phyloP scores from a whole-genome alignment of 768 basidiomycete species.

The Boletales sp. region DNA sequence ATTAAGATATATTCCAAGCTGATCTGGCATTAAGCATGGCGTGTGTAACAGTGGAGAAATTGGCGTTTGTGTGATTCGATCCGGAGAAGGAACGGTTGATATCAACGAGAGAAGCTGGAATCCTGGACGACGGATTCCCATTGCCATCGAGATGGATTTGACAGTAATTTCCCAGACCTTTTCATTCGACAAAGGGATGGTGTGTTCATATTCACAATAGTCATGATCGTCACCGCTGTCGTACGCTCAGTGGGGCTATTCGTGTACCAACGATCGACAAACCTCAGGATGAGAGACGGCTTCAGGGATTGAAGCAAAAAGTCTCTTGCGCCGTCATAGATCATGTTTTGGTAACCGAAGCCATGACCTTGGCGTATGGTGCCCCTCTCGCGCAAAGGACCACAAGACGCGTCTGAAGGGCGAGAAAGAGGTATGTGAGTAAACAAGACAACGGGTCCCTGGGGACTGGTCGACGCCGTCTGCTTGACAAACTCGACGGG shows the following conservation, averaged over 20 bases:
- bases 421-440: slow-evolving; percentile 89
- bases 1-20: slow-evolving; percentile 70
- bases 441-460: slow-evolving; percentile 63
- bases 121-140: slow-evolving; percentile 81
- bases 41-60: slow-evolving; percentile 42
- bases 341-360: slow-evolving; percentile 79
- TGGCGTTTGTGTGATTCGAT: slow-evolving; percentile 30
- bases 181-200: slow-evolving; percentile 19
- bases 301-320: slow-evolving; percentile 63
- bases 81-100: slow-evolving; percentile 31
- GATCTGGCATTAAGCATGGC: slow-evolving; percentile 82
- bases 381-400: slow-evolving; percentile 72
- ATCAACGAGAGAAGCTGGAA: slow-evolving; percentile 84
- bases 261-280: slow-evolving; percentile 10
- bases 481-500: slow-evolving; percentile 52
- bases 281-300: slow-evolving; percentile 79
- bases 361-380: slow-evolving; percentile 72
- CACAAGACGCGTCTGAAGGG: slow-evolving; percentile 65
- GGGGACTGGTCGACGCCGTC: slow-evolving; percentile 26
- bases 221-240: slow-evolving; percentile 92
- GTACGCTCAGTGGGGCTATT: slow-evolving; percentile 5
- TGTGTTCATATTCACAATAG: slow-evolving; percentile 78
- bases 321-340: slow-evolving; percentile 61
- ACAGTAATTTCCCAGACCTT: slow-evolving; percentile 74
- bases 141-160: slow-evolving; percentile 87